Conservation (phyloP, 345 rosid genomes). For the Cardamine occulta region DNA sequence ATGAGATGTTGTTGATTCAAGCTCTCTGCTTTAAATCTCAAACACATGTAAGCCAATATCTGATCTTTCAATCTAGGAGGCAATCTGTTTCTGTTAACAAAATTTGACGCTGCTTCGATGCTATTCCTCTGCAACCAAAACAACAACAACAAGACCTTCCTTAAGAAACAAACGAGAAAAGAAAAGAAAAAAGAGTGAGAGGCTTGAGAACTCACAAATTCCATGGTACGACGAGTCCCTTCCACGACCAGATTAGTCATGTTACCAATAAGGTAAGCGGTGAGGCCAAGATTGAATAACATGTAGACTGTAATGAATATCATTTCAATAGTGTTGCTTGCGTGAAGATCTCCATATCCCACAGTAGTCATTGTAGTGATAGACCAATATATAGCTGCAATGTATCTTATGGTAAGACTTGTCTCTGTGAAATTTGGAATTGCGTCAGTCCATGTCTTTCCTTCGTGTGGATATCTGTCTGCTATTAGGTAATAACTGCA, state of each 20-base stretch:
- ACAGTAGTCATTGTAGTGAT: conserved; percentile 97
- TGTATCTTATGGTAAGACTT: conserved; percentile 69
- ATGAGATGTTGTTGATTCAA: conserved; percentile 81
- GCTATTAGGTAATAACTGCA: conserved; percentile 87
- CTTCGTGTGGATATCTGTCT: conserved; percentile 72
- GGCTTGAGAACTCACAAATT: conserved; percentile 60
- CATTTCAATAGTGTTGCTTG: conserved; percentile 84
- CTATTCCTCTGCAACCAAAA: conserved; percentile 74
- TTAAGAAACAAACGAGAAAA: conserved; percentile 21
- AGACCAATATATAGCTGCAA: conserved; percentile 90
- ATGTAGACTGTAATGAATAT: conserved; percentile 74
- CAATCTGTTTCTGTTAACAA: conserved; percentile 71
- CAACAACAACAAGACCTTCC: background rate
- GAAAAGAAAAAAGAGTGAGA: background rate
- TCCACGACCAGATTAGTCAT: conserved; percentile 96
- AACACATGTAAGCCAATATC: conserved; percentile 90
- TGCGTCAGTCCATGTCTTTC: conserved; percentile 75
- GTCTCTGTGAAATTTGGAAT: conserved; percentile 78
- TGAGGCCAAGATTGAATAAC: conserved; percentile 93
- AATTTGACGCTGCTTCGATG: conserved; percentile 78
- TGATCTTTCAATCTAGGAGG: conserved; percentile 80
- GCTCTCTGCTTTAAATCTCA: conserved; percentile 89
- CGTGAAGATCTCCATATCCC: conserved; percentile 96
- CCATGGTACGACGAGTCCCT: conserved; percentile 98
- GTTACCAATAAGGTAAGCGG: conserved; percentile 89